Conservation (phyloP, 108 stramenopile genomes). For the Craspedostauros australis region DNA sequence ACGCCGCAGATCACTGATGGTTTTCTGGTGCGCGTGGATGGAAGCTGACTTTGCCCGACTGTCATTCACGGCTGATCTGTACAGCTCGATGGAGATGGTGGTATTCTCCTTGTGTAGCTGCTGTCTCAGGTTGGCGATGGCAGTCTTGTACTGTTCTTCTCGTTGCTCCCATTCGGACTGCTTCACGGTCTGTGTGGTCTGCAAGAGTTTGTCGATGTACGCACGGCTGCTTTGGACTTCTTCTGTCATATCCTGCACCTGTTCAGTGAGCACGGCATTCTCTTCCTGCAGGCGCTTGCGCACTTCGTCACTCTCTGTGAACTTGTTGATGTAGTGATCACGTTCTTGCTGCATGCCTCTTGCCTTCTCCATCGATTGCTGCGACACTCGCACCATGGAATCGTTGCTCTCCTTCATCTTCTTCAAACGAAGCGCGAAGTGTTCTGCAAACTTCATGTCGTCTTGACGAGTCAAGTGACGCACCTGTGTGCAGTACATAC, state of each 20-base stretch:
- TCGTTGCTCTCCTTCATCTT: conserved; percentile 15
- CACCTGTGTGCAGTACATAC: no score
- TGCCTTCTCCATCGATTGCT: conserved; percentile 3
- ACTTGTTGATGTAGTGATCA: no score
- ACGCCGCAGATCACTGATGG: conserved; percentile 4
- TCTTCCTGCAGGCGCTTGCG: conserved; percentile 18
- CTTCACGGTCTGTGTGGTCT: conserved; percentile 20
- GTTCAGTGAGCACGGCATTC: conserved; percentile 11
- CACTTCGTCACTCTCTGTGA: no score
- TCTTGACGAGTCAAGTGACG: no score
- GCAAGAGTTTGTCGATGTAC: conserved; percentile 24
- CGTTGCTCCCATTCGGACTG: conserved; percentile 26
- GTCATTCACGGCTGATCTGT: conserved; percentile 17
- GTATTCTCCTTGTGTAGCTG: conserved; percentile 24
- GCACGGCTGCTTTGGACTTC: conserved; percentile 28
- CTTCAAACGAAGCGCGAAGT: no score
- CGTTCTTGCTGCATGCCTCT: no score
- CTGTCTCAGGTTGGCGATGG: conserved; percentile 21
- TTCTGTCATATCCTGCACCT: conserved; percentile 20
- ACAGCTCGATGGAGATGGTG: conserved; percentile 22
- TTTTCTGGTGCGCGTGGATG: conserved; percentile 8
- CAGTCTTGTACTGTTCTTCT: conserved; percentile 24
- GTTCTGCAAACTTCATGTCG: no score
- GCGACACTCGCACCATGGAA: neutral
- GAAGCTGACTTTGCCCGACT: conserved; percentile 4